These are phyloP conservation scores for Andalucia godoyi DNA, from an alignment of 78 protist species.

Conservation along the genomic window DNA sequence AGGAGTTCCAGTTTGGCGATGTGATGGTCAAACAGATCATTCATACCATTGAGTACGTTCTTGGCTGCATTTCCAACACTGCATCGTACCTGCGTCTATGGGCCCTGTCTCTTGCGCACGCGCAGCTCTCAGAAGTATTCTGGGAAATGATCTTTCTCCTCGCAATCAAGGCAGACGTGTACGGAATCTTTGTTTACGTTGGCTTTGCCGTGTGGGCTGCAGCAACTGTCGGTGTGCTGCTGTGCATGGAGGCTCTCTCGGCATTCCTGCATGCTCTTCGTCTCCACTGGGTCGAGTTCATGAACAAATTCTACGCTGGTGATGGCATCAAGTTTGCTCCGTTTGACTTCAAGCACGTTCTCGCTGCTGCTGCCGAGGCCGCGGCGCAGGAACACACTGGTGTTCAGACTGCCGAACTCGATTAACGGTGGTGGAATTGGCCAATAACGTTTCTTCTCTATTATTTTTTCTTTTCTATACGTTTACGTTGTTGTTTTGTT, in stretches of 20 bases:
- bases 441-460: no score
- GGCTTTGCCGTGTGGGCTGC: conserved; percentile 80
- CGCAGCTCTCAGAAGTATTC: conserved; percentile 74
- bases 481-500: no score
- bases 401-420: no score
- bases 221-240: conserved; percentile 84
- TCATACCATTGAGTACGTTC: conserved; percentile 97
- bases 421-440: no score
- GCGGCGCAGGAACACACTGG: no score
- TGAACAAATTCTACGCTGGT: conserved; percentile 86
- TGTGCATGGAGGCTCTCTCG: conserved; percentile 95
- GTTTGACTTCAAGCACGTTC: no score
- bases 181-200: conserved; percentile 19
- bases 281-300: conserved; percentile 99
- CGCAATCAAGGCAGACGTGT: not conserved
- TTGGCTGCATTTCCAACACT: conserved; percentile 96
- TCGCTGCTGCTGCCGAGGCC: no score
- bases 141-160: conserved; percentile 39
- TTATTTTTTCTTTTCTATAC: no score
- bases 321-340: conserved; percentile 64
- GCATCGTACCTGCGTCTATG: conserved; percentile 99
- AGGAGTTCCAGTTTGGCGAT: conserved; percentile 76
- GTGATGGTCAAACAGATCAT: conserved; percentile 74
- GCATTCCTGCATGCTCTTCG: conserved; percentile 99
- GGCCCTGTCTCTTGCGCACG: conserved; percentile 99